Evolutionary conservation across 2,329 filamentous ascomycete genomes (phyloP).

Genomic region (Didymella glomerata): DNA sequence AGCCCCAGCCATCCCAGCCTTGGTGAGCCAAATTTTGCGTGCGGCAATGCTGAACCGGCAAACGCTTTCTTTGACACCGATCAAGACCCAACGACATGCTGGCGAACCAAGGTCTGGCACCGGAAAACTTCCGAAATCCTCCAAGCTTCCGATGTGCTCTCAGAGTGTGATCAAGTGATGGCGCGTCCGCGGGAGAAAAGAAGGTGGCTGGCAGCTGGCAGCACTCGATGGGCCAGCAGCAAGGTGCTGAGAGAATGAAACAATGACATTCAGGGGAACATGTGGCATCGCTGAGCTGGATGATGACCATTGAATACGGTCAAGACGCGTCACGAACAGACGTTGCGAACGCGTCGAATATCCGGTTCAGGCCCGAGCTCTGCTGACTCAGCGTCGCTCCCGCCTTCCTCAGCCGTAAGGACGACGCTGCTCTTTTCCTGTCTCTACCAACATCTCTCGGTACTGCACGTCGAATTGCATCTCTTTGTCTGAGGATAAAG

Average conservation of each 20-base stretch:
- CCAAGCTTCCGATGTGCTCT: neutral
- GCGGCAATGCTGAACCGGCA: neutral
- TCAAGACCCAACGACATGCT: neutral
- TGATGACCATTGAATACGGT: neutral
- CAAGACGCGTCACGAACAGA: neutral
- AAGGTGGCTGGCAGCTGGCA: neutral
- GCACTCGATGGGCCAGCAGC: neutral
- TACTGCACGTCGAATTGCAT: neutral
- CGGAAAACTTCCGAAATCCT: neutral
- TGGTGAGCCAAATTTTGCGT: neutral
- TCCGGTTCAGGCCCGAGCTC: constrained; percentile 2
- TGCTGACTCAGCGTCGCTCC: constrained; percentile 4
- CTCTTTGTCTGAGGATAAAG: neutral
- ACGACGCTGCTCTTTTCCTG: neutral
- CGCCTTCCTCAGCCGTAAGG: neutral
- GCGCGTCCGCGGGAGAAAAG: neutral
- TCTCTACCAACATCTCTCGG: neutral
- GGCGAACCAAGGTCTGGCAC: neutral
- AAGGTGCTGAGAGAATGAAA: neutral
- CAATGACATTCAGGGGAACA: neutral
- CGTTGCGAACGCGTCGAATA: neutral
- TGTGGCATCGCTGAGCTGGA: neutral
- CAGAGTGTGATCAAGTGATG: neutral
- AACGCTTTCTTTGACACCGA: neutral
- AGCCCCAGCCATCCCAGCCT: neutral